Evolutionary conservation across 2,329 filamentous ascomycete genomes (phyloP).

Genomic region (Thielaviopsis punctulata): DNA sequence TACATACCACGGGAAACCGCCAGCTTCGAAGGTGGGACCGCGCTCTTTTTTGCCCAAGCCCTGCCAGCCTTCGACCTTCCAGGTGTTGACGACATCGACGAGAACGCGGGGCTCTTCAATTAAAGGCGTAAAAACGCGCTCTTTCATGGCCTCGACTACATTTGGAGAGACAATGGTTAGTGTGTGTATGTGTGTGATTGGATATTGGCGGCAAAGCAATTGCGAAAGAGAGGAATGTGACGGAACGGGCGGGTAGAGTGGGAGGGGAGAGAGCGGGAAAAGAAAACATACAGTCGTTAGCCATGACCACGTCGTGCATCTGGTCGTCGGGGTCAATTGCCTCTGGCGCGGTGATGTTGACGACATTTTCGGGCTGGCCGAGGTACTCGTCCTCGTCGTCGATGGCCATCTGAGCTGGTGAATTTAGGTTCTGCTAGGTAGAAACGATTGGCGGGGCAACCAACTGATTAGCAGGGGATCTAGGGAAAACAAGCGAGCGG

Average conservation of each 20-base stretch:
- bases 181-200: not conserved
- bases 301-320: slow-evolving; percentile 7
- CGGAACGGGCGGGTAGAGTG: not conserved
- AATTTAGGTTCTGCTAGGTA: slow-evolving; percentile 4
- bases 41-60: slow-evolving; percentile 62
- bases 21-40: slow-evolving; percentile 74
- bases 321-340: slow-evolving; percentile 3
- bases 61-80: slow-evolving; percentile 77
- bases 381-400: slow-evolving; percentile 7
- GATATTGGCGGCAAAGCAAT: not conserved
- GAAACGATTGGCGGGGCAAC: not conserved
- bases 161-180: slow-evolving; percentile 4
- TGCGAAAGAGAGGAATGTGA: not conserved
- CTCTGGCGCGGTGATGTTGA: slow-evolving; percentile 5
- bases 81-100: slow-evolving; percentile 61
- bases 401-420: slow-evolving; percentile 6
- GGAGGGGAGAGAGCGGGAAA: not conserved
- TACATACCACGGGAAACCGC: slow-evolving; percentile 67
- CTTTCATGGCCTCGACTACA: slow-evolving; percentile 69
- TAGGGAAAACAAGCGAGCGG: not conserved
- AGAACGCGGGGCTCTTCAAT: slow-evolving; percentile 62
- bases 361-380: slow-evolving; percentile 6
- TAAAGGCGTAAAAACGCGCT: slow-evolving; percentile 55
- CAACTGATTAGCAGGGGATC: too few relatives aligned
- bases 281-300: slow-evolving; percentile 10